phyloP scores from a whole-genome alignment of 1,284 basidiomycete species.

The Coriolopsis trogii region DNA sequence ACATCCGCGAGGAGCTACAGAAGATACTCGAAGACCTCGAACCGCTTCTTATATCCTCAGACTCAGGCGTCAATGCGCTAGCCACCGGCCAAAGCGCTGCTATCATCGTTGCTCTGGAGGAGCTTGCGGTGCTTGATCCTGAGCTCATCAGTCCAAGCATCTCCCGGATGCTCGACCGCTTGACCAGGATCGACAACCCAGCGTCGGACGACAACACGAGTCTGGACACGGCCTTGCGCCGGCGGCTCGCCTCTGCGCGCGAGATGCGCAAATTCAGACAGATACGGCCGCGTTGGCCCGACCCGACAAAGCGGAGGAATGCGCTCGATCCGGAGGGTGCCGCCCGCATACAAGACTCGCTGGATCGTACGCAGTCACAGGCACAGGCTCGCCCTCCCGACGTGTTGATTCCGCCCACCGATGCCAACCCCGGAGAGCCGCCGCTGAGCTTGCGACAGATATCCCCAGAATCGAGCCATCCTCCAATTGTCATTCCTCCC shows the following conservation, averaged over 20 bases:
- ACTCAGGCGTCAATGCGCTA: neutral
- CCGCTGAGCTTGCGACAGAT: too few species aligned
- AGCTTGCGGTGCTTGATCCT: slow-evolving; percentile 11
- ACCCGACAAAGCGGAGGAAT: slow-evolving; percentile 3
- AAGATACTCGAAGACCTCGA: slow-evolving; percentile 18
- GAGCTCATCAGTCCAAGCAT: slow-evolving; percentile 9
- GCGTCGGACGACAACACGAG: neutral
- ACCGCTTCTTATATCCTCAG: neutral
- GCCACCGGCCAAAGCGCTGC: slow-evolving; percentile 11
- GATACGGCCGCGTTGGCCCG: neutral
- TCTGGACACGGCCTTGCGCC: slow-evolving; percentile 4
- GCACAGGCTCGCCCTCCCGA: too few species aligned
- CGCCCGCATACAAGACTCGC: neutral
- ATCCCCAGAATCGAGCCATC: too few species aligned
- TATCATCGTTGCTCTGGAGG: slow-evolving; percentile 18
- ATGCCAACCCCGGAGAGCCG: too few species aligned
- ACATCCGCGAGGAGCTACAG: slow-evolving; percentile 9
- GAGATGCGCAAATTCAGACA: slow-evolving; percentile 9
- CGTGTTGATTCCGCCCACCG: too few species aligned
- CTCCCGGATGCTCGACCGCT: slow-evolving; percentile 8
- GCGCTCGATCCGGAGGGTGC: neutral
- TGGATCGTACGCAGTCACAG: too few species aligned
- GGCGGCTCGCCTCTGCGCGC: slow-evolving; percentile 12
- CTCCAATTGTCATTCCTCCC: too few species aligned
- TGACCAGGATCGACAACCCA: neutral